phyloP scores from a whole-genome alignment of 2,329 filamentous ascomycete species.

The Orbilia blumenaviensis region DNA sequence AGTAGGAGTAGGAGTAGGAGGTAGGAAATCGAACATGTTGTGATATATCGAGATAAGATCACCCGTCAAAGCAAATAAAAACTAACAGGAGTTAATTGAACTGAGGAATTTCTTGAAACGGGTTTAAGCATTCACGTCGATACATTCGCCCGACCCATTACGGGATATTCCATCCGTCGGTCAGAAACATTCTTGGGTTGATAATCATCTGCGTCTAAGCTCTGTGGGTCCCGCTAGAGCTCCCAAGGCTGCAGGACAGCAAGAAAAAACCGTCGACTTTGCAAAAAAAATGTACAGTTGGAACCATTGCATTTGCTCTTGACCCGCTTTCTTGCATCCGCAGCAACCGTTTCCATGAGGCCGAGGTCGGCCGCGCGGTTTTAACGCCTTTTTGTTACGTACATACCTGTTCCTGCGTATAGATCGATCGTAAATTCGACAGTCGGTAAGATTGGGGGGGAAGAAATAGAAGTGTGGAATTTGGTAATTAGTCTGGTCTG shows the following conservation, averaged over 20 bases:
- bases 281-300: background rate
- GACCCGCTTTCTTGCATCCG: slow-evolving; percentile 4
- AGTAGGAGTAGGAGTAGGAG: no score
- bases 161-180: slow-evolving; percentile 3
- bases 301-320: slow-evolving; percentile 5
- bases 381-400: no score
- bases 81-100: no score
- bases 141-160: slow-evolving; percentile 17
- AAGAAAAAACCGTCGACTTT: background rate
- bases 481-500: no score
- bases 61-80: no score
- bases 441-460: background rate
- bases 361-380: background rate
- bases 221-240: background rate
- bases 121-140: slow-evolving; percentile 11
- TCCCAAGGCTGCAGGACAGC: background rate
- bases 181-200: background rate
- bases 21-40: no score
- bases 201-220: background rate
- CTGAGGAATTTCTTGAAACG: no score
- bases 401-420: background rate
- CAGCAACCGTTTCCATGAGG: slow-evolving; percentile 10
- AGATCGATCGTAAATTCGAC: background rate
- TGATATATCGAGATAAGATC: no score
- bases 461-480: background rate